Base-by-base conservation (phyloP, 768 basidiomycete species). In the Termitomyces sp. region DNA sequence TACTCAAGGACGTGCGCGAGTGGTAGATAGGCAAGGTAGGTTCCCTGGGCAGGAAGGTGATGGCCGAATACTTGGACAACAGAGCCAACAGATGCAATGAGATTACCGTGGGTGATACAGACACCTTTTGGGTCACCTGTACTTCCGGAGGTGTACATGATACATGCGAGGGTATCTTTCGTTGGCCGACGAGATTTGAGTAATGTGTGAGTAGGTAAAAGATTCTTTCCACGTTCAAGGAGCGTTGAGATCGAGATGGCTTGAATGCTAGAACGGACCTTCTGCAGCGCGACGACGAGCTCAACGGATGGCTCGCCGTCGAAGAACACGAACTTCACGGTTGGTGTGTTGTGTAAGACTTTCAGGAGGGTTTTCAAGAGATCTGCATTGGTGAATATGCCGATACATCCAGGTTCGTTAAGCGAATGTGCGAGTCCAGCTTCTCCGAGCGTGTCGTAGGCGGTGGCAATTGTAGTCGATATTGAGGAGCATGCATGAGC, bases 111-210 rank as follows among this genome's bases (percentile, higher is more conserved):
- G 1, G 85, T 89, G 63, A 99, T 85, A 45, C 88, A 77, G 52
- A 98, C 96, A 57, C 96, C 96, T 72, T 98, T 99, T 31, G 96
- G 97, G 10, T 91, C 75, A 9, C 96, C 97, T 0, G 94, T 98
- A 63, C 86, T 89, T 20, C 96, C 90, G 56, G 84, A 82, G 15
- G 97, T 99, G 66, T 83, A 83, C 81, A 83, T 82, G 64, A 82
- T 82, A 58, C 81, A 78, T 6, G 79, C 78, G 41, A 77, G 60
- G n/a, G 71, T 75, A 0, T 74, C 72, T 7, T 69, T 65, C 50
- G 65, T 78, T 10, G 81, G 81, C 7, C 68, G 62, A 32, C 79
- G 77, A 29, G 74, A 61, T 31, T 82, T 77, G 42, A 85, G 69
- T 20, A 25, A 9, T 29, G 20, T 36, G 23, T 41, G 45, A 22